These are phyloP conservation scores for Aspergillus transmontanensis DNA, from an alignment of 2,329 filamentous ascomycete genomes.

Conservation along the genomic window DNA sequence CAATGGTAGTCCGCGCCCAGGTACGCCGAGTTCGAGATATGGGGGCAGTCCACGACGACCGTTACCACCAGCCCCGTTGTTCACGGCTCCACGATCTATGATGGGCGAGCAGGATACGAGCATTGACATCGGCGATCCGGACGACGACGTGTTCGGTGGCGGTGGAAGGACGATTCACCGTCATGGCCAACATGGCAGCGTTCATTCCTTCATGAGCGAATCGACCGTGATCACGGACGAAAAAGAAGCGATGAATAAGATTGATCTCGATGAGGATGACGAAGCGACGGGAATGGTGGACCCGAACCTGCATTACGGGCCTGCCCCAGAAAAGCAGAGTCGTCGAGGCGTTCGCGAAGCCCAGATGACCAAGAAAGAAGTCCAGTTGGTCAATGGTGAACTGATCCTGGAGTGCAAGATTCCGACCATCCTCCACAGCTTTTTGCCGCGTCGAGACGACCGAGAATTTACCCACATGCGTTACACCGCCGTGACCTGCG, in stretches of 20 bases:
- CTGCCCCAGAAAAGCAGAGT: constrained; percentile 83
- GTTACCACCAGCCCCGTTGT: constrained; percentile 84
- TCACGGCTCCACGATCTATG: constrained; percentile 59
- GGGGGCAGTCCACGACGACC: constrained; percentile 84
- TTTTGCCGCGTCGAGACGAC: constrained; percentile 88
- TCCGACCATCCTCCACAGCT: constrained; percentile 96
- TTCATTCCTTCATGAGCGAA: constrained; percentile 64
- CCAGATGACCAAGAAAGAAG: constrained; percentile 90
- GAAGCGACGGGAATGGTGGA: constrained; percentile 60
- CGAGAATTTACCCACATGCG: constrained; percentile 98
- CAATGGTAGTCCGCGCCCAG: constrained; percentile 86
- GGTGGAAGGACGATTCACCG: constrained; percentile 39
- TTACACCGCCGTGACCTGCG: constrained; percentile 97
- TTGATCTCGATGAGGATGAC: constrained; percentile 49
- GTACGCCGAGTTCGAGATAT: constrained; percentile 86
- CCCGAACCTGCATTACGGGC: constrained; percentile 71
- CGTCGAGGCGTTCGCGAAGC: constrained; percentile 83
- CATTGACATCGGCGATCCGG: constrained; percentile 52
- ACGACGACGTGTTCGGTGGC: constrained; percentile 73
- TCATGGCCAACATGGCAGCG: constrained; percentile 58
- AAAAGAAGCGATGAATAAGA: constrained; percentile 44
- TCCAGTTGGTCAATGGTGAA: constrained; percentile 95
- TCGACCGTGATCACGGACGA: constrained; percentile 61
- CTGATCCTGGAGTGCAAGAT: constrained; percentile 98
- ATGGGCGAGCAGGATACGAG: constrained; percentile 41